Percentiles rank a stretch among this genome's conserved stretches.
Evolutionary conservation across 163 green algal species (phyloP).

Genomic region (Coccomyxa subellipsoidea): DNA sequence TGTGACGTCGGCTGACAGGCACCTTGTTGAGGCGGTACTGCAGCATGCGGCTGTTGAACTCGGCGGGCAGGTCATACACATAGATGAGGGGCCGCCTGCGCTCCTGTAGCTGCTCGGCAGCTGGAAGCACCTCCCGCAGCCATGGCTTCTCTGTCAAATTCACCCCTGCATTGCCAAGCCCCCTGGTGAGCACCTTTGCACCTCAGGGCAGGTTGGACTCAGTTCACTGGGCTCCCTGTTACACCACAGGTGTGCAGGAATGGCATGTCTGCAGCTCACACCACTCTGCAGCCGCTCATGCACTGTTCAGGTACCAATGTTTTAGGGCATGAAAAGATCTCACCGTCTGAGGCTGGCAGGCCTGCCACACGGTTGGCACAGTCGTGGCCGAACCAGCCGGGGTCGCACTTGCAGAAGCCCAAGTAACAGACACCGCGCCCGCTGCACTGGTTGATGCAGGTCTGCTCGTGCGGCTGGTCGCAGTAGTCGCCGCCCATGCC

Average conservation of each 20-base stretch:
- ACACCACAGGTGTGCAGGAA: too few species aligned
- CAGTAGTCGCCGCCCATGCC: slow-evolving; percentile 44
- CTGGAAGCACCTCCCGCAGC: background rate
- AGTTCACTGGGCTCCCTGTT: too few species aligned
- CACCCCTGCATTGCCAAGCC: background rate
- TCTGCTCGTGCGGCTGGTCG: slow-evolving; percentile 38
- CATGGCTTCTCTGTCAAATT: slow-evolving; percentile 5
- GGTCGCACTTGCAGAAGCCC: slow-evolving; percentile 70
- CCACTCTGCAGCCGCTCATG: background rate
- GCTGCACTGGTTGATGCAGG: slow-evolving; percentile 66
- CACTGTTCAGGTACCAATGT: background rate
- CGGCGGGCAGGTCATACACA: slow-evolving; percentile 71
- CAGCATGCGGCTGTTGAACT: slow-evolving; percentile 55
- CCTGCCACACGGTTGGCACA: slow-evolving; percentile 16
- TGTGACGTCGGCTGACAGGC: background rate
- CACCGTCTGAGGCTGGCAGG: background rate
- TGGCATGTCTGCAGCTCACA: background rate
- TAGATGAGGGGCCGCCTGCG: slow-evolving; percentile 58
- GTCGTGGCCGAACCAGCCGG: slow-evolving; percentile 49
- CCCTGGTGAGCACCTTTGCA: too few species aligned
- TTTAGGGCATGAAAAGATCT: background rate
- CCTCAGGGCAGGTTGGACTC: too few species aligned
- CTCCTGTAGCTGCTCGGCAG: background rate
- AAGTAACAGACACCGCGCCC: slow-evolving; percentile 54
- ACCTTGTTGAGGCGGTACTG: slow-evolving; percentile 44